Base-by-base conservation (phyloP, 2,329 filamentous ascomycete genomes). In the Fusarium redolens region DNA sequence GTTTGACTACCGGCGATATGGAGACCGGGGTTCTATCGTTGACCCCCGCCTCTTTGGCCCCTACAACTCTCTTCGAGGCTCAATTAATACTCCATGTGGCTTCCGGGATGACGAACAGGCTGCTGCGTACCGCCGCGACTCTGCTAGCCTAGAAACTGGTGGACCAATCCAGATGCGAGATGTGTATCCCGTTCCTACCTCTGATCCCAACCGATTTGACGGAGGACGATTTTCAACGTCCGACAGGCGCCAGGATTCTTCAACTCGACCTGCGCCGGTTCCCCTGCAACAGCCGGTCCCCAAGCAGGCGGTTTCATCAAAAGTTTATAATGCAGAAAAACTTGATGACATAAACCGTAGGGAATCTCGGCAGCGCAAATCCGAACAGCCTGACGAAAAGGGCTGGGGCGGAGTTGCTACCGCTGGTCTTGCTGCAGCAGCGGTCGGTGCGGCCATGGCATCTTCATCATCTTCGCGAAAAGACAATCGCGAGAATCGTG, bases 241-340 rank as follows among this genome's bases (percentile, higher is more conserved):
- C 18, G 85, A 85, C 20, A 81, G 81, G 52, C 81, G 79, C 41
- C 80, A 82, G 61, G 82, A 84, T 47, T 77, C 84, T 12, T 79
- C 84, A 22, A 79, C 81, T 20, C 86, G 89, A 45, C 88, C 91
- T 9, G 89, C 85, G 10, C 86, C 89, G 0, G 87, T 94, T 37
- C 90, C 91, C 15, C 86, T 98, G n/a, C 92, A 96, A 79, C 94
- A 97, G 76, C 95, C 95, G 5, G 92, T 95, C 75, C 95, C 95
- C 4, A 88, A 93, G 65, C 86, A 88, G 5, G 93, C 93, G 1
- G 90, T 97, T 5, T 91, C 91, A 41, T 88, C 89, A 69, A 88
- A 89, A 22, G 87, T 95, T 2, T 93, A 94, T 75, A 87, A 90
- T 52, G 83, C 87, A 38, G 82, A 83, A 43, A 82, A 80, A 83